Evolutionary conservation across 1,284 basidiomycete species (phyloP).

Genomic region (Schizophyllum amplum): DNA sequence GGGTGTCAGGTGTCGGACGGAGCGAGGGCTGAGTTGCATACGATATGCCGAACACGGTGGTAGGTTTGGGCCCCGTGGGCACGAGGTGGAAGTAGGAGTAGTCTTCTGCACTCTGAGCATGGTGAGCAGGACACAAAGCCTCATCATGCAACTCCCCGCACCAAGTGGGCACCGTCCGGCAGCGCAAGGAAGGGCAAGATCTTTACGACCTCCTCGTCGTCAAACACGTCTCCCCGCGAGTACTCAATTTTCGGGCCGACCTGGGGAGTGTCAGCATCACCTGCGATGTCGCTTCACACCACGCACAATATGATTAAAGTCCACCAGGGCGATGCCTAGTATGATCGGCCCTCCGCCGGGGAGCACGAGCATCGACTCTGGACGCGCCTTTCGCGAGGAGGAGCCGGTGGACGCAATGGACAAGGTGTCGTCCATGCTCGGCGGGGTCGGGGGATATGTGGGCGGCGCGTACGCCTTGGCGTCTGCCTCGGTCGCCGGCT

Average conservation of each 20-base stretch:
- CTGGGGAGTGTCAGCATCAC: constrained; percentile 28
- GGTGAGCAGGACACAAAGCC: constrained; percentile 8
- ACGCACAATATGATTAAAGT: constrained; percentile 84
- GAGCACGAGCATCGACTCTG: constrained; percentile 63
- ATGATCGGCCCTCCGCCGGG: constrained; percentile 55
- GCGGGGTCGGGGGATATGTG: constrained; percentile 52
- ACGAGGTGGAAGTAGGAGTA: constrained; percentile 95
- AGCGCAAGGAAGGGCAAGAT: constrained; percentile 95
- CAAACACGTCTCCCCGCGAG: constrained; percentile 57
- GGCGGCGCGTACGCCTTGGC: constrained; percentile 18
- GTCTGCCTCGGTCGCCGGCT: constrained; percentile 13
- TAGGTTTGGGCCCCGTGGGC: constrained; percentile 57
- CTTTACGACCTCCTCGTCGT: constrained; percentile 77
- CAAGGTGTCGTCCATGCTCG: constrained; percentile 38
- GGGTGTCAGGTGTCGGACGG: constrained; percentile 6
- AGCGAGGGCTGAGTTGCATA: constrained; percentile 29
- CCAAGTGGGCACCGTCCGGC: constrained; percentile 94
- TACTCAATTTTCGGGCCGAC: constrained; percentile 91
- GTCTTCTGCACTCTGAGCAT: constrained; percentile 77
- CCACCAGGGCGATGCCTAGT: constrained; percentile 79
- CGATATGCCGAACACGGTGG: constrained; percentile 92
- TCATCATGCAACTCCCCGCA: constrained; percentile 27
- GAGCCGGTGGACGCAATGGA: constrained; percentile 60
- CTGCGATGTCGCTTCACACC: constrained; percentile 7
- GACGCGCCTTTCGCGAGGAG: constrained; percentile 66